Conservation (phyloP, 257 asterid species). For the Solanum sparsipilum region DNA sequence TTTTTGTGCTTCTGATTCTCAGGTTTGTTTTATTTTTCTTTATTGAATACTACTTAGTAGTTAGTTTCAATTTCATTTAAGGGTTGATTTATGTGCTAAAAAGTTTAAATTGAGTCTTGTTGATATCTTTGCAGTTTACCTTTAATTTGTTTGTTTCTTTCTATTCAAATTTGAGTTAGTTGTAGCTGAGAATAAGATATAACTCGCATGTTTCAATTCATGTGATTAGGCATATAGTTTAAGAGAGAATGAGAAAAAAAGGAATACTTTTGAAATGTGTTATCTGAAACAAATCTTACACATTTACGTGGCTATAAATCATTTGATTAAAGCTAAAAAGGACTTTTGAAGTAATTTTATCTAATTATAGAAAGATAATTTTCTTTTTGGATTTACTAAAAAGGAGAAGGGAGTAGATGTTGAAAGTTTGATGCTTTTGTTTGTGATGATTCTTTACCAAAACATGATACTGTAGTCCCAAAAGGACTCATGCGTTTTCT, state of each 20-base stretch:
- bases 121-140: background rate
- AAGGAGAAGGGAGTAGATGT: too few relatives aligned
- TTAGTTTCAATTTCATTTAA: background rate
- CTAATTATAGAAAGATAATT: background rate
- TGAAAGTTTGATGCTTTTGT: background rate
- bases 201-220: background rate
- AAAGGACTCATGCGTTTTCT: background rate
- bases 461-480: background rate
- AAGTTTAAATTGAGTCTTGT: background rate
- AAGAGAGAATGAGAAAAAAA: background rate
- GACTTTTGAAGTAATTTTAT: too few relatives aligned
- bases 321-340: background rate
- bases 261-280: background rate
- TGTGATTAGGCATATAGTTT: background rate
- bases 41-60: too few relatives aligned
- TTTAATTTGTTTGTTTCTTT: background rate
- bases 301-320: background rate
- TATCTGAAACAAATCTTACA: background rate
- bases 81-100: background rate
- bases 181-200: background rate
- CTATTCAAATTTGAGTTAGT: background rate
- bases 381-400: too few relatives aligned
- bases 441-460: background rate
- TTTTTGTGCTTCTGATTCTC: slow-evolving; percentile 16
- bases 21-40: slow-evolving; percentile 11